Percentiles rank a stretch among this genome's conserved stretches.
These are phyloP conservation scores for Pythium plurisporium DNA, from an alignment of 352 stramenopile species.

Conservation along the genomic window DNA sequence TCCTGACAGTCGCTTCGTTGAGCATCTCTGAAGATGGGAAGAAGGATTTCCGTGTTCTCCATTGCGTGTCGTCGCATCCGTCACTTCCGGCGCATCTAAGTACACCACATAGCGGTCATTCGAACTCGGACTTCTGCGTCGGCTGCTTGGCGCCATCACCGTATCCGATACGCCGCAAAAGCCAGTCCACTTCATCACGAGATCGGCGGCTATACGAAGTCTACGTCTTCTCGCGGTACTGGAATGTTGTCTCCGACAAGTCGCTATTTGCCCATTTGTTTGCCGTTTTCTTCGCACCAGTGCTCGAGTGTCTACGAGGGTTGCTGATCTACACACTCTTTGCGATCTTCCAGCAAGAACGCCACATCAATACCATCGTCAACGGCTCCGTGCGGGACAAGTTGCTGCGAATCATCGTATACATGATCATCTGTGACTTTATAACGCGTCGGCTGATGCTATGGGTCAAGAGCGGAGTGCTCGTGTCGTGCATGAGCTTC, in stretches of 20 bases:
- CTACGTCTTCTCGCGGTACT: constrained; percentile 83
- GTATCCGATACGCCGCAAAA: constrained; percentile 24
- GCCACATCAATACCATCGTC: constrained; percentile 11
- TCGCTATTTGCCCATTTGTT: constrained; percentile 66
- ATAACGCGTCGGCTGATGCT: constrained; percentile 50
- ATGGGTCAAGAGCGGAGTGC: constrained; percentile 68
- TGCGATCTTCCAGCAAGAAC: constrained; percentile 41
- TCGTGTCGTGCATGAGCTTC: constrained; percentile 68
- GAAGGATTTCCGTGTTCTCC: constrained; percentile 74
- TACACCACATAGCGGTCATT: constrained; percentile 19
- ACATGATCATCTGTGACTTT: constrained; percentile 59
- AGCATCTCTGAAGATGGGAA: constrained; percentile 51
- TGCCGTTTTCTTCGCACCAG: constrained; percentile 48
- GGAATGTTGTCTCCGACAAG: constrained; percentile 76
- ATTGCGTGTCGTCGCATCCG: constrained; percentile 57
- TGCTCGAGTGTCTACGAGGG: constrained; percentile 60
- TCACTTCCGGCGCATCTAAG: neutral
- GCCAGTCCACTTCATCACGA: constrained; percentile 1
- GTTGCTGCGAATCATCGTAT: constrained; percentile 33
- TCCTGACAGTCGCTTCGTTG: constrained; percentile 51
- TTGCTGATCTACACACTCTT: constrained; percentile 62
- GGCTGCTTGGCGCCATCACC: constrained; percentile 54
- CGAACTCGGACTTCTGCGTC: constrained; percentile 48
- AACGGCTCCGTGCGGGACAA: constrained; percentile 33
- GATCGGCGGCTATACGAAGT: constrained; percentile 35